Percentiles rank a stretch among this genome's conserved stretches.
phyloP scores from a whole-genome alignment of 108 stramenopile species.

The Nitzschia palea region DNA sequence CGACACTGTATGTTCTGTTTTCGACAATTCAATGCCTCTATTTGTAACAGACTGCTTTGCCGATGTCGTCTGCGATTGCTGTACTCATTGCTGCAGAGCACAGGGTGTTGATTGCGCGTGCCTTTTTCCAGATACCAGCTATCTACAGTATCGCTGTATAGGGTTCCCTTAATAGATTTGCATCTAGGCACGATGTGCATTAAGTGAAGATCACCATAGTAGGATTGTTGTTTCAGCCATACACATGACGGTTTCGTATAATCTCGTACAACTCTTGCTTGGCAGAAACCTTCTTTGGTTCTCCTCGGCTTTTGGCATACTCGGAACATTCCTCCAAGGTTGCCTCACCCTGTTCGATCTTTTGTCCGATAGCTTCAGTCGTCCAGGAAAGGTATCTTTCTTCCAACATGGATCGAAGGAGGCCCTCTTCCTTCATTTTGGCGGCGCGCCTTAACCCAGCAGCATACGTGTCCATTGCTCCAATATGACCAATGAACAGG shows the following conservation, averaged over 20 bases:
- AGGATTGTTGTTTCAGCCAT: not conserved
- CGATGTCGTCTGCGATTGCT: conserved; percentile 29
- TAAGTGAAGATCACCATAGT: not conserved
- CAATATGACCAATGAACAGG: conserved; percentile 66
- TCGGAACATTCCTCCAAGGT: conserved; percentile 58
- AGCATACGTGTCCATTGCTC: conserved; percentile 69
- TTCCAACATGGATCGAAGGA: conserved; percentile 36
- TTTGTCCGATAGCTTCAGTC: conserved; percentile 41
- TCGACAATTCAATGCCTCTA: conserved; percentile 9
- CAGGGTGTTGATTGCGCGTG: conserved; percentile 19
- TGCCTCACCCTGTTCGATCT: conserved; percentile 43
- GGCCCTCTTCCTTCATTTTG: conserved; percentile 46
- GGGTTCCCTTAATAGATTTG: not conserved
- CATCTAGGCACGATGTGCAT: not conserved
- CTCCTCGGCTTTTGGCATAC: conserved; percentile 40
- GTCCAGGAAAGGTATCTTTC: conserved; percentile 55
- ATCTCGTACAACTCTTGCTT: conserved; percentile 66
- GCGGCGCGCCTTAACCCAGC: conserved; percentile 63
- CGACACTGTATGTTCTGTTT: conserved; percentile 11
- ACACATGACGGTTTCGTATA: conserved; percentile 52
- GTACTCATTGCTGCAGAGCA: conserved; percentile 26
- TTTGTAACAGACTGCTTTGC: conserved; percentile 18
- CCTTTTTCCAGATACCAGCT: conserved; percentile 2
- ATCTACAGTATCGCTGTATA: conserved; percentile 13
- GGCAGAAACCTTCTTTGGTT: conserved; percentile 50